Base-by-base conservation (phyloP, 2,329 filamentous ascomycete species). In the Thelonectria discophora region DNA sequence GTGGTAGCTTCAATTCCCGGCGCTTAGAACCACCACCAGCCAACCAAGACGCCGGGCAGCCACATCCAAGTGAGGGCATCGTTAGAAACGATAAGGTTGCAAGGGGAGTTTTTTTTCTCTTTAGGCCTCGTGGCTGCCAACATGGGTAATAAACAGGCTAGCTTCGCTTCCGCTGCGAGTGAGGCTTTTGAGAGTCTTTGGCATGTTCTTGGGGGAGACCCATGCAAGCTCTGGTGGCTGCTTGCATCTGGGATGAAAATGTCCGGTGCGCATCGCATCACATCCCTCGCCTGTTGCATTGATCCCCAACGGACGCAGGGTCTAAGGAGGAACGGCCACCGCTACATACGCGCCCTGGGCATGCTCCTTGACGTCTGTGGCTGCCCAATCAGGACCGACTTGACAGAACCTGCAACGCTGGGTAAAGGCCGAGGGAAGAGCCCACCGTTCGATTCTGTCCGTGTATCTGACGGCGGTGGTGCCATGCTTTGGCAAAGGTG, bases 361-460 rank as follows among this genome's bases (percentile, higher is more conserved):
- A 48, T 30, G 60, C 32, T 37, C 53, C 55, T 45, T 46, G 55
- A 21, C 30, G 34, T 51, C 5, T 47, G 43, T 15, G 20, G 12
- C 42, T 27, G 55, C 15, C 62, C 62, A 65, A 65, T 65, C 54
- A 62, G n/a, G 10, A 18, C 24, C 27, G 3, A 3, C 24, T 24
- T 6, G 27, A 32, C 54, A 58, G 32, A 49, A 57, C 60, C 60
- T 65, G 63, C 43, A 62, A 65, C 62, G 40, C 58, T 58, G 24
- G 47, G 55, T 39, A 50, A n/a, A n/a, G n/a, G n/a, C n/a, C n/a
- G n/a, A n/a, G n/a, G n/a, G n/a, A n/a, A n/a, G n/a, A n/a, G n/a
- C n/a, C n/a, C n/a, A 71, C 65, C 69, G 58, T 72, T 72, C 69
- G 69, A 72, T 72, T 72, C 51, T 62, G 40, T 40, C 39, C 45